phyloP scores from a whole-genome alignment of 768 basidiomycete genomes.

The Phylloporus sp. region DNA sequence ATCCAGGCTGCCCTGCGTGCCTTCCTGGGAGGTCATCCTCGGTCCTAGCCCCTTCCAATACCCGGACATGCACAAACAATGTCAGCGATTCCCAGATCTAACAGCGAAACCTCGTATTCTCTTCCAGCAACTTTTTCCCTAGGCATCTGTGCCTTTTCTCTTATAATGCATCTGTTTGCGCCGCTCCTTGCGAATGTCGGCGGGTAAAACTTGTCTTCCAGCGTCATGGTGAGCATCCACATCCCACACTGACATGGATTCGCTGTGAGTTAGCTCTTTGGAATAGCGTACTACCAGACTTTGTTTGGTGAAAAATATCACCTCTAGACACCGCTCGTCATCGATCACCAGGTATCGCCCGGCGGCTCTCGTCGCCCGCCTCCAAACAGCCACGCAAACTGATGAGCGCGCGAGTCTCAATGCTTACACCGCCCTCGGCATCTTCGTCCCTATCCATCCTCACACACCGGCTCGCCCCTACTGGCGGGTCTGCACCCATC shows the following conservation, averaged over 20 bases:
- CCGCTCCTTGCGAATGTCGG: slow-evolving; percentile 70
- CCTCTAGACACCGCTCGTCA: slow-evolving; percentile 59
- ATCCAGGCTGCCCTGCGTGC: too few species aligned
- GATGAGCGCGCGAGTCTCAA: slow-evolving; percentile 45
- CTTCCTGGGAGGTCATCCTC: too few species aligned
- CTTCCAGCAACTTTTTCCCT: too few species aligned
- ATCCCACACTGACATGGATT: background rate
- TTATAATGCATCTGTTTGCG: slow-evolving; percentile 71
- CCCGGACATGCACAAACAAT: too few species aligned
- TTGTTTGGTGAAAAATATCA: slow-evolving; percentile 63
- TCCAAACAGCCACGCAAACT: slow-evolving; percentile 32
- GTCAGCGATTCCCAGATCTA: too few species aligned
- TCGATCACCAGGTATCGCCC: slow-evolving; percentile 62
- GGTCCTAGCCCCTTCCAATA: too few species aligned
- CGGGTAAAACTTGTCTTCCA: slow-evolving; percentile 63
- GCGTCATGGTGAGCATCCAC: slow-evolving; percentile 55
- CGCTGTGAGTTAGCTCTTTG: slow-evolving; percentile 60
- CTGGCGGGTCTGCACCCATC: slow-evolving; percentile 36
- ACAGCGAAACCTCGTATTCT: too few species aligned
- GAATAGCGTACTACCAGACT: slow-evolving; percentile 85
- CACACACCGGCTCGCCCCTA: slow-evolving; percentile 60
- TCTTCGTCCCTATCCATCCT: slow-evolving; percentile 66
- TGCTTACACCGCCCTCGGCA: slow-evolving; percentile 51
- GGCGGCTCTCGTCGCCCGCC: slow-evolving; percentile 49
- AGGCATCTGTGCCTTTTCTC: slow-evolving; percentile 68